phyloP scores from a whole-genome alignment of 2,329 filamentous ascomycete genomes.

The Teratosphaeria epicoccoides region DNA sequence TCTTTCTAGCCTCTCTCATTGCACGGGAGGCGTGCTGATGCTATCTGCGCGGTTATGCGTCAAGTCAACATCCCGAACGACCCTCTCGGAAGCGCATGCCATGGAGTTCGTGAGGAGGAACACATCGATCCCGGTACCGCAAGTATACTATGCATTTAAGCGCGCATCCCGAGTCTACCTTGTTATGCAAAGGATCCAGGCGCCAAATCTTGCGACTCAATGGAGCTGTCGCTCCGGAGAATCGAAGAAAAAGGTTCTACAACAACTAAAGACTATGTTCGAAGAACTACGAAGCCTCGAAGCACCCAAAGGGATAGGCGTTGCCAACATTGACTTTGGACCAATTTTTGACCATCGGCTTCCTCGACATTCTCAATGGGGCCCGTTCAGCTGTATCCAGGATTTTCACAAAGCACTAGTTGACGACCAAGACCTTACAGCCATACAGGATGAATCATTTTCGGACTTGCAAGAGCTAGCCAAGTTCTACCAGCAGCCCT shows the following conservation, averaged over 20 bases:
- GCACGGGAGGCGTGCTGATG: too few species aligned
- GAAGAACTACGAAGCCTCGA: conserved; percentile 5
- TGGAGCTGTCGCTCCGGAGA: not conserved
- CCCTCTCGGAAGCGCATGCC: conserved; percentile 32
- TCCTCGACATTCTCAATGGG: not conserved
- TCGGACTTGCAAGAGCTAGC: too few species aligned
- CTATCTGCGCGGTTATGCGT: too few species aligned
- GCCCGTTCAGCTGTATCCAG: conserved; percentile 1
- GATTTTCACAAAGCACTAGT: conserved; percentile 5
- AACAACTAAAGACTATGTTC: conserved; percentile 9
- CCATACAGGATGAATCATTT: conserved; percentile 14
- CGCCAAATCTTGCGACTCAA: conserved; percentile 1
- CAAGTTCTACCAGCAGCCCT: too few species aligned
- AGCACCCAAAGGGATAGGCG: not conserved
- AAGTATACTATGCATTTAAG: conserved; percentile 35
- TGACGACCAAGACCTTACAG: not conserved
- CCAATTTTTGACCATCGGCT: too few species aligned
- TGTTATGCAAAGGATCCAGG: conserved; percentile 30
- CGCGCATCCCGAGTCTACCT: conserved; percentile 33
- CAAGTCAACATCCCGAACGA: too few species aligned
- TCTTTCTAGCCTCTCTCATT: too few species aligned
- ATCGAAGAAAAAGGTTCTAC: conserved; percentile 3
- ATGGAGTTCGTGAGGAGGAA: conserved; percentile 33
- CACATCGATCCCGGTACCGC: conserved; percentile 37
- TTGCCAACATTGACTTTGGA: conserved; percentile 2